Evolutionary conservation across 139 green algal genomes (phyloP), one percentile per base, ranked within the genome.

Genomic region (Cymbomonas tetramitiformis): DNA sequence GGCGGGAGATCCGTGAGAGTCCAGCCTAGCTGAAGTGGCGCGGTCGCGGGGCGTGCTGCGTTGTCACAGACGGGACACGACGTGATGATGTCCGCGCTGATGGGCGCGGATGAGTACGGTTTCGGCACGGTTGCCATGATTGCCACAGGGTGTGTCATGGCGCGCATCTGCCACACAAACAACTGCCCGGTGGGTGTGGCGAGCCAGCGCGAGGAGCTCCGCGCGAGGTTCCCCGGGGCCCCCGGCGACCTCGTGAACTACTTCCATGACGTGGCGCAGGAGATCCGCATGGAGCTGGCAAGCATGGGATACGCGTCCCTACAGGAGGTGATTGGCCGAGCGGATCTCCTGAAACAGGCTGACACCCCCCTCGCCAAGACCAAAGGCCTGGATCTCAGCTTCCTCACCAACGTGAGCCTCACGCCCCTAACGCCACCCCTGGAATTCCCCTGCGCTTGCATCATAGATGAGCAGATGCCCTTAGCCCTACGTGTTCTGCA

Each of bases 151-250:
- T 98, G 91, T 81, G 96, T 98, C 79, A 98, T 98, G 91, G 91
- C 91, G 18, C 84, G 91, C 47, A 90, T 98, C 26, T 98, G 91
- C 76, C 91, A 98, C 80, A 98, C 91, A 64, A 98, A 98, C 84
- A 98, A 98, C 81, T 98, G 91, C 83, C 91, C 91, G 31, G 91
- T 98, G 21, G 91, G 91, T 25, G 91, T 98, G 21, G 91, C 91
- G 1, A 79, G 61, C 15, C 90, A 98, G 82, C 73, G 90, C 6
- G 91, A 98, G 79, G 91, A 98, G 79, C 77, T 98, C 67, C 69
- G 91, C 12, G 85, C 85, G 1, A 76, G 91, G 46, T 98, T 98
- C 87, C 91, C 91, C 5, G 91, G 90, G 32, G 70, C 79, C 0
- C 84, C 87, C 19, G 80, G 62, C 6, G 86, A 95, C 69, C 66